Conservation (phyloP, 345 rosid species). For the Arabidopsis thaliana region TAIR10.1 NC_003071.7:8397001-8397500, state of each 20-base stretch:
- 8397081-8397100: not conserved
- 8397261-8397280: constrained; percentile 20
- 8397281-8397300: not conserved
- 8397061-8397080: constrained; percentile 11
- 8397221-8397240: constrained; percentile 6
- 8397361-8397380: constrained; percentile 27
- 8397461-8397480: constrained; percentile 5
- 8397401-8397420: constrained; percentile 29
- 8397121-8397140: constrained; percentile 19
- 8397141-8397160: not conserved
- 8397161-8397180: constrained; percentile 4
- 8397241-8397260: constrained; percentile 17
- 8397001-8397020: constrained; percentile 22
- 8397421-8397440: constrained; percentile 27
- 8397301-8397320: constrained; percentile 24
- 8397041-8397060: not conserved
- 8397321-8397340: constrained; percentile 23
- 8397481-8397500: constrained; percentile 38
- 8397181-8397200: constrained; percentile 9
- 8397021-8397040: constrained; percentile 14
- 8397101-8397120: constrained; percentile 2
- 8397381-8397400: constrained; percentile 28
- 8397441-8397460: not conserved
- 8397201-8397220: constrained; percentile 10
- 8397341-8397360: not conserved